phyloP scores from a whole-genome alignment of 2,329 filamentous ascomycete species.

The Apiospora rasikravindrae region DNA sequence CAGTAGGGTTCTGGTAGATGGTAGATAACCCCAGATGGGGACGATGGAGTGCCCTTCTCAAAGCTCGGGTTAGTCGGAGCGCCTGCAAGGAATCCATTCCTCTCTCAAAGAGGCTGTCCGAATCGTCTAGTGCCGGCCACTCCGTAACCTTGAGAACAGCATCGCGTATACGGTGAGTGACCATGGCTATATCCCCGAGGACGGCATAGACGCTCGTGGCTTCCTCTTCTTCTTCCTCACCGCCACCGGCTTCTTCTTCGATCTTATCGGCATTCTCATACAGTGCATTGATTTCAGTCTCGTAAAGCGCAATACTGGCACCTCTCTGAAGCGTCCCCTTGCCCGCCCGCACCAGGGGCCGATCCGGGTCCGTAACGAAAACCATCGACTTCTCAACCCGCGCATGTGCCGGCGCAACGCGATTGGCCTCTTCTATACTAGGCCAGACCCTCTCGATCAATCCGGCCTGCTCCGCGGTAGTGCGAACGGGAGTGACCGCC shows the following conservation, averaged over 20 bases:
- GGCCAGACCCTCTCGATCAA: conserved; percentile 54
- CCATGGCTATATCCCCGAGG: neutral
- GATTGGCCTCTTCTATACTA: conserved; percentile 47
- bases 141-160: neutral
- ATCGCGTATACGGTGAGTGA: neutral
- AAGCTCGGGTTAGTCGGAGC: conserved; percentile 19
- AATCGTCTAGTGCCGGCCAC: neutral
- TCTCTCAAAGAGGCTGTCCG: neutral
- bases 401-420: conserved; percentile 50
- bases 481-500: conserved; percentile 34
- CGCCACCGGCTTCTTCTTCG: neutral
- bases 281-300: neutral
- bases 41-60: neutral
- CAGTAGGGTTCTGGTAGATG: neutral
- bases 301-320: neutral
- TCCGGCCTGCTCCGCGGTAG: conserved; percentile 31
- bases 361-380: neutral
- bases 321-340: conserved; percentile 11
- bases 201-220: neutral
- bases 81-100: conserved; percentile 25
- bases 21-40: neutral
- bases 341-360: neutral
- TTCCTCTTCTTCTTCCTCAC: neutral
- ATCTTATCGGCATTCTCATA: neutral
- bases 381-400: conserved; percentile 4